A percentile compares a stretch with the other conserved stretches of the same genome.
Conservation (phyloP, 2,329 filamentous ascomycete genomes). For the Hysterium pulicare region DNA sequence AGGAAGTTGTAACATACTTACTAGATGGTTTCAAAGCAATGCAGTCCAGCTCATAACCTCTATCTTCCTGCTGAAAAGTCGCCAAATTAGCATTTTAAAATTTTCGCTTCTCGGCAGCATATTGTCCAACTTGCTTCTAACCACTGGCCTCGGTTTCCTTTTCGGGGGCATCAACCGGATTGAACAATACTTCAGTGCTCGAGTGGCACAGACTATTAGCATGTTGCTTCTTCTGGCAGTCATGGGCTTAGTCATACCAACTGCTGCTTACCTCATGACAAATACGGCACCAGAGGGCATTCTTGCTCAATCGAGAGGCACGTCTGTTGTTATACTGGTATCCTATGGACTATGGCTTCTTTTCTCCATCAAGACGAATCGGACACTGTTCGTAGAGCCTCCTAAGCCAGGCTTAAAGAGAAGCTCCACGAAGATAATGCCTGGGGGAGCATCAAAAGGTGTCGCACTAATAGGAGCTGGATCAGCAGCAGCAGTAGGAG, state of each 20-base stretch:
- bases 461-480: not conserved
- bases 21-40: constrained; percentile 4
- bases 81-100: constrained; percentile 8
- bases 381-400: not conserved
- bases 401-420: not conserved
- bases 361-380: constrained; percentile 6
- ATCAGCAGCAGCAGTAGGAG: constrained; percentile 1
- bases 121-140: constrained; percentile 11
- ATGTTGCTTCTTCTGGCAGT: constrained; percentile 9
- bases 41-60: constrained; percentile 10
- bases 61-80: constrained; percentile 7
- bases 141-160: constrained; percentile 9
- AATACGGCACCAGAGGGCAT: constrained; percentile 4
- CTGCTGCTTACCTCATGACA: constrained; percentile 2
- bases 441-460: not conserved
- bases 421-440: not conserved
- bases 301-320: constrained; percentile 7
- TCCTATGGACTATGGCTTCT: constrained; percentile 7
- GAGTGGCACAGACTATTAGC: constrained; percentile 7
- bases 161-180: constrained; percentile 4
- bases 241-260: constrained; percentile 7
- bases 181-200: constrained; percentile 8
- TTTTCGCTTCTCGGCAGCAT: constrained; percentile 8
- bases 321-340: constrained; percentile 6
- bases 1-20: not conserved